Evolutionary conservation across 345 rosid genomes (phyloP).

Genomic region (Syzygium grande): DNA sequence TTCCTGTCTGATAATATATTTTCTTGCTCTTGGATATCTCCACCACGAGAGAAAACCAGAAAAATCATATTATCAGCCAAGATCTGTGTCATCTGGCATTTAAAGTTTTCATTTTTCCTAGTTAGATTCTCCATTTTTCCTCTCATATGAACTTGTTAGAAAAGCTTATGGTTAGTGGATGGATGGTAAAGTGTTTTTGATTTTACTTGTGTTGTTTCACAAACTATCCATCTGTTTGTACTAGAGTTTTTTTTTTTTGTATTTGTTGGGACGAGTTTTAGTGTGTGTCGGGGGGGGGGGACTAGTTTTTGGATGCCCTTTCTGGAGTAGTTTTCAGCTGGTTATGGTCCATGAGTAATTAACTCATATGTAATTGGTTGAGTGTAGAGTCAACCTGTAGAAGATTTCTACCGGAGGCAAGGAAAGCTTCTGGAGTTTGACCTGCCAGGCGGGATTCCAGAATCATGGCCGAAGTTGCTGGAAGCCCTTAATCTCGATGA

Average conservation of each 20-base stretch:
- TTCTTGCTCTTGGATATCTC: neutral
- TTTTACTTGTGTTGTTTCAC: neutral
- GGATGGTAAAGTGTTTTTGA: neutral
- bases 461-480: slow-evolving; percentile 94
- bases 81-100: neutral
- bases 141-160: neutral
- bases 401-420: slow-evolving; percentile 60
- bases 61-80: neutral
- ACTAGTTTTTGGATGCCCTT: neutral
- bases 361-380: neutral
- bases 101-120: neutral
- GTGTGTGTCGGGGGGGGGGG: neutral
- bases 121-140: neutral
- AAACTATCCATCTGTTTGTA: neutral
- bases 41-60: neutral
- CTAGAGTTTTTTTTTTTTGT: neutral
- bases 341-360: neutral
- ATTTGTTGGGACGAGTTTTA: neutral
- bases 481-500: slow-evolving; percentile 82
- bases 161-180: neutral
- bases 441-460: slow-evolving; percentile 91
- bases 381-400: slow-evolving; percentile 85
- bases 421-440: slow-evolving; percentile 79
- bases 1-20: neutral
- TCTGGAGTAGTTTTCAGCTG: neutral